Base-by-base conservation (phyloP, 2,329 filamentous ascomycete species). In the Dendrostoma leiphaemia region DNA sequence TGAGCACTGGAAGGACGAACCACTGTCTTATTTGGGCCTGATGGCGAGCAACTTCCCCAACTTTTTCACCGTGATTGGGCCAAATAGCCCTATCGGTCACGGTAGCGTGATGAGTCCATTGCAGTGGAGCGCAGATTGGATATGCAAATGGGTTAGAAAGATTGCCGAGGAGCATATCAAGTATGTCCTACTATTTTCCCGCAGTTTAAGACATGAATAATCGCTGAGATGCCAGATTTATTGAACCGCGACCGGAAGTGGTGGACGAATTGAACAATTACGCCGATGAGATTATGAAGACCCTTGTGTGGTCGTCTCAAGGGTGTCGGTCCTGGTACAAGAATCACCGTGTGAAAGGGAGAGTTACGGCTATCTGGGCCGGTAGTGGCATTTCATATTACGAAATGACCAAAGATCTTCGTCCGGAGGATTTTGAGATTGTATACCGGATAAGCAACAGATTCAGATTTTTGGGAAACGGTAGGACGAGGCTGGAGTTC, bases 21-120 rank as follows among this genome's bases (percentile, higher is more conserved):
- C 86, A 0, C 82, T 86, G 60, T 84, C 81, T 0, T 89, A 89
- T 60, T 70, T 88, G n/a, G 84, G 85, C 0, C 60, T 84, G 0
- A 79, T 80, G 0, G 79, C 81, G 0, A 83, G 84, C 0, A 80
- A 78, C 0, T 88, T 88, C 55, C 85, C 85, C 0, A 89, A 89
- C 57, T 70, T 88, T 0, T 73, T 86, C 31, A 54, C 53, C 35
- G 34, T 56, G 29, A 38, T 28, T 4, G 54, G 54, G 5, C 54
- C 54, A 1, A 56, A 56, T 17, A 41, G 34, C 17, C 53, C 37
- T 1, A 35, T 41, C 1, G 53, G 53, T 2, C 53, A 56, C 15
- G 53, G 48, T 1, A 41, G 34, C 6, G 10, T 56, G 23, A 44
- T 52, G 35, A 29, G 29, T 6, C 41, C 40, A 12, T 40, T 56